phyloP scores from a whole-genome alignment of 2,329 filamentous ascomycete genomes.

The Balansia obtecta region DNA sequence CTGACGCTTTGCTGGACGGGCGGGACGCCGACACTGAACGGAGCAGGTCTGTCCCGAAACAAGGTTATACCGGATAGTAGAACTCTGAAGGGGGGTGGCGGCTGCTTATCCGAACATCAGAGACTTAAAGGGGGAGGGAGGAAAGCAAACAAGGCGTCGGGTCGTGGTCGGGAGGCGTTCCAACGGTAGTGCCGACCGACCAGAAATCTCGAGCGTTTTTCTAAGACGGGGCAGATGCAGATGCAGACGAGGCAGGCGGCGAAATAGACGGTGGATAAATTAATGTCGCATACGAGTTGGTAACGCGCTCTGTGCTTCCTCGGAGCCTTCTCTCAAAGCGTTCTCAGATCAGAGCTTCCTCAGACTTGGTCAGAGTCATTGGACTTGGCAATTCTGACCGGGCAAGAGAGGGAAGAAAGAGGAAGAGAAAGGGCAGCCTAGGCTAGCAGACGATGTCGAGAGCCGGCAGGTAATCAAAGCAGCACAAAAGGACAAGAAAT shows the following conservation, averaged over 20 bases:
- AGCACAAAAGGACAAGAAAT: conserved; percentile 1
- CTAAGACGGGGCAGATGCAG: background rate
- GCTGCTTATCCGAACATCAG: conserved; percentile 18
- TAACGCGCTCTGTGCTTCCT: background rate
- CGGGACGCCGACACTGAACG: conserved; percentile 11
- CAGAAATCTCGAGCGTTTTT: background rate
- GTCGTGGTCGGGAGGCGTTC: conserved; percentile 1
- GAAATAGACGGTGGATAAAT: background rate
- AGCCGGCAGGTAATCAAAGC: background rate
- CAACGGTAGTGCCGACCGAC: conserved; percentile 5
- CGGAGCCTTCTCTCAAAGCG: background rate
- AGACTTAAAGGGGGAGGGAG: conserved; percentile 8
- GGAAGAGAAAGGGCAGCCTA: background rate
- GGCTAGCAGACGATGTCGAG: conserved; percentile 1
- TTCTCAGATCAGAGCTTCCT: too few relatives aligned
- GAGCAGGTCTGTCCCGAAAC: conserved; percentile 23
- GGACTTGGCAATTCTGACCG: background rate
- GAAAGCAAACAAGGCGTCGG: background rate
- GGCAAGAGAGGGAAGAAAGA: background rate
- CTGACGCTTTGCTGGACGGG: conserved; percentile 1
- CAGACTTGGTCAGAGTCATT: too few relatives aligned
- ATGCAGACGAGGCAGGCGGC: background rate
- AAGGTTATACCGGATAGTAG: conserved; percentile 27
- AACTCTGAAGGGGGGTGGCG: conserved; percentile 9
- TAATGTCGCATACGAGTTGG: background rate